Percentiles rank a stretch among this genome's conserved stretches.
Evolutionary conservation across 495 filamentous ascomycete genomes (phyloP).

Genomic region (Cudoniella acicularis): DNA sequence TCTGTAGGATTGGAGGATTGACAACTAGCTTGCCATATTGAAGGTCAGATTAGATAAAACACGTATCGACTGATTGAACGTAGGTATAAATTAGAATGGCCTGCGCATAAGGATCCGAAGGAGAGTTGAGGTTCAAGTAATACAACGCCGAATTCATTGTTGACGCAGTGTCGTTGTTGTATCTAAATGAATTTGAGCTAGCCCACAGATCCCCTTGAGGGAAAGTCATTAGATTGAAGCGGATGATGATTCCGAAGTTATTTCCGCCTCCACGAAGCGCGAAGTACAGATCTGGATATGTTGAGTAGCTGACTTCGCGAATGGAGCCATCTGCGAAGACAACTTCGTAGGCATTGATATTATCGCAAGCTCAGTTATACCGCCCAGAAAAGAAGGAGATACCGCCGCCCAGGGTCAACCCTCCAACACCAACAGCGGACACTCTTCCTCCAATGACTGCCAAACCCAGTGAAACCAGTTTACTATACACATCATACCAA

Average conservation of each 20-base stretch:
- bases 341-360: constrained; percentile 41
- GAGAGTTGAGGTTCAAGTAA: too few relatives aligned
- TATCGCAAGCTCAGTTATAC: constrained; percentile 45
- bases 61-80: too few relatives aligned
- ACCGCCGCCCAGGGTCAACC: constrained; percentile 29
- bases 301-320: constrained; percentile 32
- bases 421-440: constrained; percentile 22
- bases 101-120: too few relatives aligned
- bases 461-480: constrained; percentile 40
- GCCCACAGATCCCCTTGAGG: constrained; percentile 41
- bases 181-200: constrained; percentile 29
- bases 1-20: too few relatives aligned
- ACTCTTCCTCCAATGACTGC: constrained; percentile 42
- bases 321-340: constrained; percentile 49
- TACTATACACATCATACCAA: constrained; percentile 52
- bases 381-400: constrained; percentile 41
- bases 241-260: constrained; percentile 56
- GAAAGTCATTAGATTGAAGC: constrained; percentile 45
- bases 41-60: too few relatives aligned
- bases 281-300: constrained; percentile 43
- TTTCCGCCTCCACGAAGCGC: constrained; percentile 52
- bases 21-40: too few relatives aligned
- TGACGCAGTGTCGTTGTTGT: constrained; percentile 16
- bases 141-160: too few relatives aligned
- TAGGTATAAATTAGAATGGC: too few relatives aligned